phyloP scores from a whole-genome alignment of 169 alveolate species.

The Babesia sp. region DNA sequence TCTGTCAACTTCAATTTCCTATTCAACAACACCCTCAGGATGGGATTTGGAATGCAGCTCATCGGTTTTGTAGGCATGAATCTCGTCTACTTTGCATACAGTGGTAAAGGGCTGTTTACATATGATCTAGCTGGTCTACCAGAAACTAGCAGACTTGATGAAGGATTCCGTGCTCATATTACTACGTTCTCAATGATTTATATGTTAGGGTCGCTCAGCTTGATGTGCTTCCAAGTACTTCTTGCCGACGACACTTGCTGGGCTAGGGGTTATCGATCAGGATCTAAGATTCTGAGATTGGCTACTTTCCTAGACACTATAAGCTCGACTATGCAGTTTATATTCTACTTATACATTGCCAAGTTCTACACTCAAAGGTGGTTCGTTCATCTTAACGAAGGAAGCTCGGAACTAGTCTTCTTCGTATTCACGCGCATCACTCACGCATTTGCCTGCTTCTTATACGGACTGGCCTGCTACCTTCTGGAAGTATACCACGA shows the following conservation, averaged over 20 bases:
- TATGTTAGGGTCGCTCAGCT: slow-evolving; percentile 83
- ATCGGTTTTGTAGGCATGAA: slow-evolving; percentile 78
- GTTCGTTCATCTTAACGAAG: slow-evolving; percentile 87
- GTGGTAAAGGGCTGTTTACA: slow-evolving; percentile 85
- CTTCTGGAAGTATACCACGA: slow-evolving; percentile 89
- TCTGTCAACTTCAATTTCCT: slow-evolving; percentile 78
- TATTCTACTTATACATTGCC: slow-evolving; percentile 85
- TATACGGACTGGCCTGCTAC: slow-evolving; percentile 86
- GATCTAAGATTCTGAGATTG: slow-evolving; percentile 86
- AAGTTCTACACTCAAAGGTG: slow-evolving; percentile 86
- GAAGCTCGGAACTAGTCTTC: slow-evolving; percentile 88
- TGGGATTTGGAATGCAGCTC: slow-evolving; percentile 82
- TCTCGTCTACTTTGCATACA: slow-evolving; percentile 79
- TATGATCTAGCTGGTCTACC: slow-evolving; percentile 81
- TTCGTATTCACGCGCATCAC: slow-evolving; percentile 84
- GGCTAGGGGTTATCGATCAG: slow-evolving; percentile 93
- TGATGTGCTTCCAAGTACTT: slow-evolving; percentile 87
- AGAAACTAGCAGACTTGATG: slow-evolving; percentile 81
- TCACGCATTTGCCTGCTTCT: slow-evolving; percentile 84
- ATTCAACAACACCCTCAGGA: slow-evolving; percentile 76
- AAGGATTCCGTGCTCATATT: slow-evolving; percentile 73
- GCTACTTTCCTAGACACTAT: slow-evolving; percentile 89
- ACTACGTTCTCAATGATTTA: slow-evolving; percentile 79
- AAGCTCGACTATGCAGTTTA: slow-evolving; percentile 88
- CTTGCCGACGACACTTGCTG: slow-evolving; percentile 91